Percentiles rank a stretch among this genome's conserved stretches.
phyloP scores from a whole-genome alignment of 495 filamentous ascomycete genomes.

The Podospora didyma region DNA sequence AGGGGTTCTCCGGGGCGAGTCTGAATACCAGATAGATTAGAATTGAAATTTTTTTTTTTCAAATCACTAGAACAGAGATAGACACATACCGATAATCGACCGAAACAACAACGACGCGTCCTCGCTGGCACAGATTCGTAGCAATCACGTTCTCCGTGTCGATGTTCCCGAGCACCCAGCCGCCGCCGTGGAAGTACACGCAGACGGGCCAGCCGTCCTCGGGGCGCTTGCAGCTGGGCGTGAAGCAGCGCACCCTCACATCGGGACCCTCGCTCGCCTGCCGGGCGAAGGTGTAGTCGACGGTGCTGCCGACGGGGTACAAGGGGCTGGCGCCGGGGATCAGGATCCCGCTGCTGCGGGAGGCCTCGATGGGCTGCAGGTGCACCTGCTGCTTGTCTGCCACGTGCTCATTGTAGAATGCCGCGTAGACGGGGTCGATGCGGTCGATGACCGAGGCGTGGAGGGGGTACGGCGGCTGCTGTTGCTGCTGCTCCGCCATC shows the following conservation, averaged over 20 bases:
- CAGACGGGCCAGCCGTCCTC: constrained; percentile 51
- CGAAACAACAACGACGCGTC: constrained; percentile 49
- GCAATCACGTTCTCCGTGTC: constrained; percentile 58
- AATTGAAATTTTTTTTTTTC: neutral
- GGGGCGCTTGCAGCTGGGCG: constrained; percentile 41
- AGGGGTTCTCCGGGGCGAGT: constrained; percentile 54
- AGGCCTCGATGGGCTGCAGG: constrained; percentile 50
- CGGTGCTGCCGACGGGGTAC: constrained; percentile 45
- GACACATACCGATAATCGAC: constrained; percentile 51
- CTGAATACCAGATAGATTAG: constrained; percentile 15
- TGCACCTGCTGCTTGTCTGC: constrained; percentile 39
- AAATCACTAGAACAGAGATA: neutral
- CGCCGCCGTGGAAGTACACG: constrained; percentile 56
- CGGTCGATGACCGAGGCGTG: constrained; percentile 45
- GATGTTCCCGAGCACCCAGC: constrained; percentile 57
- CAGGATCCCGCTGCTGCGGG: constrained; percentile 47
- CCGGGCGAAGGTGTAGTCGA: constrained; percentile 44
- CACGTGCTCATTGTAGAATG: constrained; percentile 53
- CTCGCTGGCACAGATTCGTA: constrained; percentile 48
- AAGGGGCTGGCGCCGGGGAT: constrained; percentile 53
- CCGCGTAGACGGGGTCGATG: constrained; percentile 50
- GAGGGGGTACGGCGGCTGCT: constrained; percentile 53
- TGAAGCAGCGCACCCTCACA: constrained; percentile 45
- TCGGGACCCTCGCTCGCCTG: constrained; percentile 45
- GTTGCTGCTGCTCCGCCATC: too few species aligned